Evolutionary conservation across 208 protist species (phyloP).

Genomic region (Crithidia fasciculata): DNA sequence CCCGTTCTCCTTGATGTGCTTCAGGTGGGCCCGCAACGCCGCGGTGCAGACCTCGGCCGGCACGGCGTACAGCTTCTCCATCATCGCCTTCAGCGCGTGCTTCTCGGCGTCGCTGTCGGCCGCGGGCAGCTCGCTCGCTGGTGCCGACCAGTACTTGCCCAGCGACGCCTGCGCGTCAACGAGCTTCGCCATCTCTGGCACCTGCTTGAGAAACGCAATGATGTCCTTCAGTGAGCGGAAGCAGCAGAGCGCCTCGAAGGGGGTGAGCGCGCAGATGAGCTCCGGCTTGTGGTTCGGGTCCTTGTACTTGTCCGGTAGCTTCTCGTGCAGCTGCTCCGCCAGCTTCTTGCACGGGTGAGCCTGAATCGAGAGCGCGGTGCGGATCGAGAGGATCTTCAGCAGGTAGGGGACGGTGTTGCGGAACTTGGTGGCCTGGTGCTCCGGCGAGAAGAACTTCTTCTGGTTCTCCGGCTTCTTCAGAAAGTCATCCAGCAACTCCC

Average conservation of each 20-base stretch:
- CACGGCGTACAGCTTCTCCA: slow-evolving; percentile 66
- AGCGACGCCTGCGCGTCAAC: slow-evolving; percentile 41
- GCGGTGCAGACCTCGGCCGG: slow-evolving; percentile 42
- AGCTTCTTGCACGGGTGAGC: slow-evolving; percentile 96
- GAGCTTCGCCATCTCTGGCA: slow-evolving; percentile 58
- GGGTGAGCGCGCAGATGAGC: slow-evolving; percentile 94
- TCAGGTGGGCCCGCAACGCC: slow-evolving; percentile 64
- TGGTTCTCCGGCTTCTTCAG: slow-evolving; percentile 46
- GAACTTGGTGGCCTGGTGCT: slow-evolving; percentile 60
- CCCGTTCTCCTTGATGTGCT: slow-evolving; percentile 35
- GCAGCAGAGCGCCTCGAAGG: slow-evolving; percentile 95
- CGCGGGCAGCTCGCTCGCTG: slow-evolving; percentile 24
- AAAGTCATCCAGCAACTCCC: slow-evolving; percentile 66
- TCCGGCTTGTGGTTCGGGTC: slow-evolving; percentile 99
- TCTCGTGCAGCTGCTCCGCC: slow-evolving; percentile 88
- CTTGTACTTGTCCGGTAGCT: slow-evolving; percentile 95
- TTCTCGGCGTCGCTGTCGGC: slow-evolving; percentile 55
- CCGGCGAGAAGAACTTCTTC: slow-evolving; percentile 60
- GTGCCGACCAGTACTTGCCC: slow-evolving; percentile 24
- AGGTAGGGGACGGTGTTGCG: slow-evolving; percentile 92
- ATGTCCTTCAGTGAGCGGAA: slow-evolving; percentile 94
- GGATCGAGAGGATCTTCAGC: slow-evolving; percentile 97
- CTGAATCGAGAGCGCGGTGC: slow-evolving; percentile 97
- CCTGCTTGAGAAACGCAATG: slow-evolving; percentile 61
- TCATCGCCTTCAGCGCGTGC: slow-evolving; percentile 58